Base-by-base conservation (phyloP, 495 filamentous ascomycete genomes). In the Cryomyces antarcticus region DNA sequence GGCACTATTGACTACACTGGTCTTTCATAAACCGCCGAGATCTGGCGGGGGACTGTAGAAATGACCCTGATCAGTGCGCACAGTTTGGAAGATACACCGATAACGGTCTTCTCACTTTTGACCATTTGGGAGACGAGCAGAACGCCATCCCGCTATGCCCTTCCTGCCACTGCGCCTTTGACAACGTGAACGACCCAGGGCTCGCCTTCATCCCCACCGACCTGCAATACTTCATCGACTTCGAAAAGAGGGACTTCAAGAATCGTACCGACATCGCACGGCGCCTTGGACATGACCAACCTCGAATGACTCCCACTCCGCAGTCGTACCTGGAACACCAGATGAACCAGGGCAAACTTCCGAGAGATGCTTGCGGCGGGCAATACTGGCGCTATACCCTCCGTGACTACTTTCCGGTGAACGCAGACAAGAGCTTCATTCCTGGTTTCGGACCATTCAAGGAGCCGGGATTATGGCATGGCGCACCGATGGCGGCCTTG, bases 191-290 rank as follows among this genome's bases (percentile, higher is more conserved):
- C 10, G 33, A 38, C 12, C 27, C 45, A 0, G 24, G 38, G 31
- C 41, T 4, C 24, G 27, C 47, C 27, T 49, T 38, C 31, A 38
- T 42, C 28, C 47, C 45, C 27, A 31, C 33, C 29, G 5, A 48
- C 30, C 28, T 48, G 17, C 30, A 28, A 34, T 31, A 31, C 17
- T 48, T 30, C 29, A 39, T 48, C 29, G 28, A 56, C 24, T 48
- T 45, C 27, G 52, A 52, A 38, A n/a, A 38, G 0, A 35, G 45
- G 40, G 46, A 52, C 27, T 31, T 31, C 28, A 29, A 44, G 17
- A 36, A 9, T 13, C 33, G 33, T 13, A 36, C 33, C 33, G 12
- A 36, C 9, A 13, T 13, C 12, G 33, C 33, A 36, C 33, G 12
- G 33, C 9, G 33, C 33, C 9, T 9, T 10, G 33, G 33, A 9